A percentile compares a stretch with the other conserved stretches of the same genome.
phyloP scores from a whole-genome alignment of 2,329 filamentous ascomycete genomes.

The Colletotrichum lupini region DNA sequence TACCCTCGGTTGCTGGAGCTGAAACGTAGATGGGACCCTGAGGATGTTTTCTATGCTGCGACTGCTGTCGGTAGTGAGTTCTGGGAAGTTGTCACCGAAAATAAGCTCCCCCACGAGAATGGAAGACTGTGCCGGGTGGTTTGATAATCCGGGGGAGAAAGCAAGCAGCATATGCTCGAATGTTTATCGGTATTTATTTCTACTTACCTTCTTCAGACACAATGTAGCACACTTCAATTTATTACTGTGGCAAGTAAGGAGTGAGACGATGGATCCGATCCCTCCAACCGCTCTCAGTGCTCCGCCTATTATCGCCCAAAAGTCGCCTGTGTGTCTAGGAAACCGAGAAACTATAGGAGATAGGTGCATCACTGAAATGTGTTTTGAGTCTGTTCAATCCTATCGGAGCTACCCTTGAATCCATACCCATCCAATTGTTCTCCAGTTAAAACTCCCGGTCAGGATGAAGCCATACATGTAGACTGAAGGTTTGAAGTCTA shows the following conservation, averaged over 20 bases:
- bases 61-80: slow-evolving; percentile 43
- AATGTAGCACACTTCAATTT: no score
- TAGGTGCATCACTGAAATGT: neutral
- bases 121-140: neutral
- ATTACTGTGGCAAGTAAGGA: no score
- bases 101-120: slow-evolving; percentile 25
- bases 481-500: neutral
- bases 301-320: no score
- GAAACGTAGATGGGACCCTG: slow-evolving; percentile 45
- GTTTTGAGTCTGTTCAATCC: neutral
- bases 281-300: no score
- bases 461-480: no score
- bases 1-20: slow-evolving; percentile 42
- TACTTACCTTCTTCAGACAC: no score
- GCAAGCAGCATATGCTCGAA: neutral
- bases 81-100: slow-evolving; percentile 33
- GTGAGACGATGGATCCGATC: no score
- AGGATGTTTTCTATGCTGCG: slow-evolving; percentile 42
- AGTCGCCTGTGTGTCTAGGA: no score
- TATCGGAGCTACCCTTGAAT: neutral
- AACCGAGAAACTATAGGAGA: neutral
- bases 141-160: neutral
- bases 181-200: no score
- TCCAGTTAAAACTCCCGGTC: neutral
- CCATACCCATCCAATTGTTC: neutral